Evolutionary conservation across 371 early-diverging fungal species (phyloP).

Genomic region (Mortierella sp.): DNA sequence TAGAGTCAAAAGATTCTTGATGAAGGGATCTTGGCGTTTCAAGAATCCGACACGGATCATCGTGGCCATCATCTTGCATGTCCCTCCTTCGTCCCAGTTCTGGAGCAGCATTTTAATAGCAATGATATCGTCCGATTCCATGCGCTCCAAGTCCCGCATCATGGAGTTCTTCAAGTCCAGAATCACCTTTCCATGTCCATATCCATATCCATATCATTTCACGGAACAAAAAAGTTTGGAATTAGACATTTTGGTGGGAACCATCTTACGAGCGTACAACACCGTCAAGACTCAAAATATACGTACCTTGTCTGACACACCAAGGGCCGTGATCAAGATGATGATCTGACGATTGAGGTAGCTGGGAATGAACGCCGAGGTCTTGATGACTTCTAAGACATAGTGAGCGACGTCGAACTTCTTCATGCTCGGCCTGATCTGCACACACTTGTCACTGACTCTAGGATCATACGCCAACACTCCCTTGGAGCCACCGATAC

Average conservation of each 20-base stretch:
- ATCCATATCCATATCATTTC: too few species aligned
- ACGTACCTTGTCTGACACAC: slow-evolving; percentile 63
- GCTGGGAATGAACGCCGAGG: slow-evolving; percentile 65
- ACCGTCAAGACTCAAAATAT: background rate
- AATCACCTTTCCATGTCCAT: slow-evolving; percentile 52
- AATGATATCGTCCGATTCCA: slow-evolving; percentile 57
- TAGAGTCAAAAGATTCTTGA: slow-evolving; percentile 66
- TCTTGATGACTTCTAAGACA: slow-evolving; percentile 73
- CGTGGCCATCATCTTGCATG: slow-evolving; percentile 59
- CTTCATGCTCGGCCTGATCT: slow-evolving; percentile 74
- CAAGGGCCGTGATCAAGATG: slow-evolving; percentile 71
- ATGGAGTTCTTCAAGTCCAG: slow-evolving; percentile 61
- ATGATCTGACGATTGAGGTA: slow-evolving; percentile 84
- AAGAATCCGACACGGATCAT: slow-evolving; percentile 73
- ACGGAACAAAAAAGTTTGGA: background rate
- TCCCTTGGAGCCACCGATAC: slow-evolving; percentile 88
- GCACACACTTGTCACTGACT: slow-evolving; percentile 39
- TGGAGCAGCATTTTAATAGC: slow-evolving; percentile 63
- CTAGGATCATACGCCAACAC: slow-evolving; percentile 57
- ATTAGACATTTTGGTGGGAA: background rate
- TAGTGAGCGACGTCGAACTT: slow-evolving; percentile 74
- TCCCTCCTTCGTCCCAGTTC: slow-evolving; percentile 69
- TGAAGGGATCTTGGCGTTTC: slow-evolving; percentile 63
- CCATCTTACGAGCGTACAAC: background rate
- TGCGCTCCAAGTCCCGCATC: slow-evolving; percentile 57